Evolutionary conservation across 1,284 basidiomycete species (phyloP).

Genomic region (Ganoderma leucocontextum): DNA sequence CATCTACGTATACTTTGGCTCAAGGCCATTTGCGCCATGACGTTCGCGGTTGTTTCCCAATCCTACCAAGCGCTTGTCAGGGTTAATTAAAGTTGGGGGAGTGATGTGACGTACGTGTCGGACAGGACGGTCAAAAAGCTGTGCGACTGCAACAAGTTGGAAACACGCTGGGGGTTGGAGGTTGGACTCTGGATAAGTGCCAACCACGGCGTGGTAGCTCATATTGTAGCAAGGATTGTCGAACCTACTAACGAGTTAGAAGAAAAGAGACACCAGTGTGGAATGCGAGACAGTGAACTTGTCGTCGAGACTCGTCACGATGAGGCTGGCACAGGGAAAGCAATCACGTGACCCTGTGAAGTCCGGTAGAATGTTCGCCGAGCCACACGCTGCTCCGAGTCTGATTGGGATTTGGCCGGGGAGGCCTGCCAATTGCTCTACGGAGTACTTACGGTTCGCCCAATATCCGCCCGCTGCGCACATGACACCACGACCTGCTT

Average conservation of each 20-base stretch:
- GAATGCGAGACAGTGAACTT: too few relatives aligned
- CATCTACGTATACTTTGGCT: background rate
- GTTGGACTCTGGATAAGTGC: background rate
- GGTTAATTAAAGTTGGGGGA: background rate
- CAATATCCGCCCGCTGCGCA: constrained; percentile 2
- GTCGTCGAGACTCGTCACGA: too few relatives aligned
- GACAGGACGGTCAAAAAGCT: background rate
- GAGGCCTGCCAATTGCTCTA: background rate
- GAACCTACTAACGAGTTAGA: background rate
- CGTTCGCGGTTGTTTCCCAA: background rate
- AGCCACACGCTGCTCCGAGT: background rate
- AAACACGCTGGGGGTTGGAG: background rate
- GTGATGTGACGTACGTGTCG: background rate
- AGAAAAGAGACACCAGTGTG: too few relatives aligned
- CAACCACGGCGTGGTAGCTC: background rate
- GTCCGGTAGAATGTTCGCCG: background rate
- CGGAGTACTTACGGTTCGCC: background rate
- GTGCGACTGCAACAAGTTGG: background rate
- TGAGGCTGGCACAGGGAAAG: too few relatives aligned
- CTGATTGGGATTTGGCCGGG: too few relatives aligned
- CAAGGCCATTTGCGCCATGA: background rate
- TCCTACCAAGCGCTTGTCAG: background rate
- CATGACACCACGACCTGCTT: background rate
- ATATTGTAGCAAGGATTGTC: background rate
- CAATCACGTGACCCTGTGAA: background rate